Evolutionary conservation across 2,329 filamentous ascomycete species (phyloP), one percentile per base, ranked within the genome.

Genomic region (Cladophialophora carrionii): DNA sequence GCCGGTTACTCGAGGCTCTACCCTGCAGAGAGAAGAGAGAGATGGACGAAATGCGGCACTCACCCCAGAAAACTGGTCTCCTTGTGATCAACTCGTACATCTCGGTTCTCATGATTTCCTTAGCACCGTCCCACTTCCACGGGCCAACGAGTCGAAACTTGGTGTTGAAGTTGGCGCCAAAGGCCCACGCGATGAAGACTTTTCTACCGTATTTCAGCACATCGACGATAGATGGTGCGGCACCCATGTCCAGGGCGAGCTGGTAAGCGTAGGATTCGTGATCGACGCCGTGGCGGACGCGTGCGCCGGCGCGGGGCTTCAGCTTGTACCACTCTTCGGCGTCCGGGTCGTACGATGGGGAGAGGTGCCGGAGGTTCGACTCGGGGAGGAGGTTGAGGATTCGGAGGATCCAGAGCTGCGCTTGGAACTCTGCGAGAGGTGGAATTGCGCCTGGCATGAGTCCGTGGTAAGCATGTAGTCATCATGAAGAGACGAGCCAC

Each of bases 191-290:
- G 12, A 57, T 26, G 43, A 56, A 57, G 8, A 62, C 43, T 20
- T 57, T 55, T 24, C 41, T 26, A 8, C 60, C 60, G 41, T 32
- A 41, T 5, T 34, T 34, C 37, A 57, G n/a, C 26, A 62, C 46
- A 6, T 62, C 43, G 14, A 37, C 17, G 26, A 48, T 29, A 22
- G 52, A 57, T n/a, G 60, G 60, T 12, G 60, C 60, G 7, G 60
- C 48, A 20, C 54, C 52, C 26, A 62, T 62, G 20, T 62, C 60
- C 37, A 62, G 32, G n/a, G 60, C 60, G 7, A 62, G 26, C 26
- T 62, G 60, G n/a, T 62, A 62, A 1, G 60, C 60, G 41, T 62
- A 62, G n/a, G n/a, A 24, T 37, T 62, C 60, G 43, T 62, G 60
- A 32, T 62, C 60, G 14, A 62, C 60, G 22, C 60, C 60, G 31